A percentile compares a stretch with the other conserved stretches of the same genome.
Evolutionary conservation across 148 eudicot genomes (phyloP).

Genomic region (Fagopyrum tataricum): DNA sequence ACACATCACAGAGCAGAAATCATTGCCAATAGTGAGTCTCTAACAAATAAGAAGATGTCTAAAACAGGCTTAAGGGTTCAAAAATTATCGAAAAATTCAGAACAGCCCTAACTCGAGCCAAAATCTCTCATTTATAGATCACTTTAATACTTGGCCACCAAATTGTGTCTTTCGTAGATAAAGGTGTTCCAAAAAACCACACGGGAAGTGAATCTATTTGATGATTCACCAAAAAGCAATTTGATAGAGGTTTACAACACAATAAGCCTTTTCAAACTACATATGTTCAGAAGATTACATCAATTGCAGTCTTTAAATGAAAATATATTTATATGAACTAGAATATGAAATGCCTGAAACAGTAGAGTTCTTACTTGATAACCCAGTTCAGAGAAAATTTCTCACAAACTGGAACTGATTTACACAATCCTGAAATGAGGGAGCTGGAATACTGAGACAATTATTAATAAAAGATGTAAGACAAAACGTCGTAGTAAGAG

Average conservation of each 20-base stretch:
- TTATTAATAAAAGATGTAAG: not conserved
- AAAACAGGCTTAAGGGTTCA: not conserved
- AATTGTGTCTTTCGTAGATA: not conserved
- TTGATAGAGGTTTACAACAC: too few species aligned
- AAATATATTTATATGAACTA: not conserved
- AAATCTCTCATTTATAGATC: not conserved
- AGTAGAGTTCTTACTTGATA: constrained; percentile 52
- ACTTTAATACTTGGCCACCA: not conserved
- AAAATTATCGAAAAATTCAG: not conserved
- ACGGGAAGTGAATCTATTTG: too few species aligned
- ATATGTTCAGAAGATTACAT: not conserved
- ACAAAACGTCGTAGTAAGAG: constrained; percentile 6
- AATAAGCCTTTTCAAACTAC: too few species aligned
- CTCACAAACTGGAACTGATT: constrained; percentile 46
- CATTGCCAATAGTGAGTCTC: not conserved
- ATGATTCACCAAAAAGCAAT: too few species aligned
- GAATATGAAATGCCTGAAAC: too few species aligned
- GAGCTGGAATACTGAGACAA: not conserved
- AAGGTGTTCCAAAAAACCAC: too few species aligned
- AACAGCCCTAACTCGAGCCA: not conserved
- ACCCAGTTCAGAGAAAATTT: constrained; percentile 45
- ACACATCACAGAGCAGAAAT: not conserved
- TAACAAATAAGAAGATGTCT: not conserved
- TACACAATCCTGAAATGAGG: constrained; percentile 46
- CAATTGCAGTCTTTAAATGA: not conserved